Base-by-base conservation (phyloP, 768 basidiomycete species). In the Hericium rajendrae region DNA sequence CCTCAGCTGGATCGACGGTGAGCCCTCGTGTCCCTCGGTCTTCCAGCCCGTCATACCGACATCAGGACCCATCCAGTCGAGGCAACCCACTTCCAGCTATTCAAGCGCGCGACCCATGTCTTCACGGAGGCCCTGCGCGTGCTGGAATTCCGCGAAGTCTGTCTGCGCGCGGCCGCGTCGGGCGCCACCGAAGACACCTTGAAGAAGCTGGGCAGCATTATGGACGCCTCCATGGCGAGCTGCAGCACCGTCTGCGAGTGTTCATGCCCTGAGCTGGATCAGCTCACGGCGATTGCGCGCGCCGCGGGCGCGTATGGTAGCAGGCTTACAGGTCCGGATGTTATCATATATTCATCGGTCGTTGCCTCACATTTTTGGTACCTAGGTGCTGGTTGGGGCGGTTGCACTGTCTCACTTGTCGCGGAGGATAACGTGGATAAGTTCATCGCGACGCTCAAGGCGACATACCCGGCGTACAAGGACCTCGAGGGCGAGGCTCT, bases 331-430 rank as follows among this genome's bases (percentile, higher is more conserved):
- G 90, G 90, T 85, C 55, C 52, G 9, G 32, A 1, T 8, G 73
- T 67, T 24, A 49, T 32, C 8, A 50, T 20, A 51, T 15, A 55
- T 10, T 40, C 13, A 20, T 51, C 51, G 18, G 58, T 43, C 18
- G 2, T 12, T 6, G 2, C 26, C 22, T 59, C 32, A 46, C 53
- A 24, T 49, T 28, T 32, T 38, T 41, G 51, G 38, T 16, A 13
- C 50, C 4, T 59, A 88, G 88, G 89, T 28, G 91, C 91, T 0
- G 91, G 91, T 3, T 95, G 91, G 91, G 93, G 93, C 39, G 92
- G 92, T 5, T 93, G 91, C 65, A 88, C 87, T 8, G 49, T 51
- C 20, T 51, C 49, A 10, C 49, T 51, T 28, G 49, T 51, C 22
- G 20, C 49, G 49, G 49, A 51, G 49, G 49, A 51, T 18, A 20